These are phyloP conservation scores for Cantharellus anzutake DNA, from an alignment of 768 basidiomycete genomes.

Conservation along the genomic window DNA sequence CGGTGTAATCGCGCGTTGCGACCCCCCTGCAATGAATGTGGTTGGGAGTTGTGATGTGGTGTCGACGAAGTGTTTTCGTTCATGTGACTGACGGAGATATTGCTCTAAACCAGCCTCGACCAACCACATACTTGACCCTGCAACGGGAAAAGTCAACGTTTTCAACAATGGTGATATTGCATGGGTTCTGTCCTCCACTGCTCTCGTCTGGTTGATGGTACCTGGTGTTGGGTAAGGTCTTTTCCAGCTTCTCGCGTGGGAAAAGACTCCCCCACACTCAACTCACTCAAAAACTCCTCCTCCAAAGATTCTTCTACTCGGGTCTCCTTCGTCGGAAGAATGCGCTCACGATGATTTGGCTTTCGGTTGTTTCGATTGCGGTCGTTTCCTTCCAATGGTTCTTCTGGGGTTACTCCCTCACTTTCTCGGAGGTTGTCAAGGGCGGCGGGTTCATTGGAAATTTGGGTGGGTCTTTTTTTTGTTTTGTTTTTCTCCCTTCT, in stretches of 20 bases:
- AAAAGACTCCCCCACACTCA: neutral
- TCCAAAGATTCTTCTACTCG: conserved; percentile 50
- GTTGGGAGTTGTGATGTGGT: too few relatives aligned
- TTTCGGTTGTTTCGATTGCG: conserved; percentile 55
- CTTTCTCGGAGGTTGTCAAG: conserved; percentile 63
- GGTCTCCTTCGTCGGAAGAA: conserved; percentile 86
- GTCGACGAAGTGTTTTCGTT: too few relatives aligned
- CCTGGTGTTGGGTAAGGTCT: conserved; percentile 41
- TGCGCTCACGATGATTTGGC: conserved; percentile 76
- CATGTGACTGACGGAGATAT: too few relatives aligned
- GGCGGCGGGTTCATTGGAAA: conserved; percentile 54
- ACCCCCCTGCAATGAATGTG: too few relatives aligned
- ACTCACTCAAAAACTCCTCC: neutral
- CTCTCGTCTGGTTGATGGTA: conserved; percentile 73
- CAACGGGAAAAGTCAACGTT: conserved; percentile 12
- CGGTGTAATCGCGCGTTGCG: too few relatives aligned
- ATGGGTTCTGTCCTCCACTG: conserved; percentile 53
- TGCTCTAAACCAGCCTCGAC: too few relatives aligned
- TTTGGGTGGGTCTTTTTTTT: conserved; percentile 35
- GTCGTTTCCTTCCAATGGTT: conserved; percentile 74
- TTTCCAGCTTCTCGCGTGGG: neutral
- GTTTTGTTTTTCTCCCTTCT: neutral
- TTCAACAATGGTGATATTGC: conserved; percentile 50
- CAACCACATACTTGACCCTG: neutral
- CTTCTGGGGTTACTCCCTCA: conserved; percentile 91